Evolutionary conservation across 306 rosid species (phyloP).

Genomic region (Parietaria judaica): DNA sequence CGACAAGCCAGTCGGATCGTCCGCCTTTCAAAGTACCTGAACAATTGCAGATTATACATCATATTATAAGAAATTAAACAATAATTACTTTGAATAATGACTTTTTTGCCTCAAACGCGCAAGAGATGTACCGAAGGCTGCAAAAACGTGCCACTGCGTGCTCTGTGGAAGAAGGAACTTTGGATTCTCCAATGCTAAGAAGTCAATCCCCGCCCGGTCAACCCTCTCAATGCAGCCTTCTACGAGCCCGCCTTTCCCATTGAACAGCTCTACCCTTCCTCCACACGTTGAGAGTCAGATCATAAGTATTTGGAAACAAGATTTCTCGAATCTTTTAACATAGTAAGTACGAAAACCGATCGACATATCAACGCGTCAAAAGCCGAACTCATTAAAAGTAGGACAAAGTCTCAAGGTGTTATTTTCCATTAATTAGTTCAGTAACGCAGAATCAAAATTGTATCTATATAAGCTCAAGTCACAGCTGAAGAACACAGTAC

Average conservation of each 20-base stretch:
- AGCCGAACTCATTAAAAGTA: not conserved
- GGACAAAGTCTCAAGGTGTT: not conserved
- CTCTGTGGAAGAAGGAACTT: slow-evolving; percentile 46
- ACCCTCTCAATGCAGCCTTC: slow-evolving; percentile 64
- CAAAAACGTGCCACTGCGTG: slow-evolving; percentile 66
- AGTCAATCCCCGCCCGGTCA: slow-evolving; percentile 53
- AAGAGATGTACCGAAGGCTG: slow-evolving; percentile 59
- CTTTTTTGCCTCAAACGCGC: not conserved
- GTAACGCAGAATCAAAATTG: not conserved
- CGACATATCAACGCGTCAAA: not conserved
- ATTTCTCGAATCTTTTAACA: not conserved
- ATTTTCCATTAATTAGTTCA: not conserved
- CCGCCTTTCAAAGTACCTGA: slow-evolving; percentile 90
- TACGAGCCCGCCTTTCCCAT: slow-evolving; percentile 80
- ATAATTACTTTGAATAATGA: not conserved
- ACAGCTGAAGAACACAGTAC: no score
- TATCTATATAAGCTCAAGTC: not conserved
- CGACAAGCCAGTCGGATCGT: slow-evolving; percentile 93
- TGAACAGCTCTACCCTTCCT: slow-evolving; percentile 77
- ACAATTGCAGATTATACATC: slow-evolving; percentile 14
- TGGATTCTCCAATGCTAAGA: slow-evolving; percentile 64
- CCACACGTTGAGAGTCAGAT: slow-evolving; percentile 28
- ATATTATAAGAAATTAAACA: slow-evolving; percentile 13
- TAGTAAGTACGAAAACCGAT: no score
- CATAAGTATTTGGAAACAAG: slow-evolving; percentile 11